Percentiles rank a stretch among this genome's conserved stretches.
Conservation (phyloP, 78 protist species). For the Tieghemostelium lacteum region DNA sequence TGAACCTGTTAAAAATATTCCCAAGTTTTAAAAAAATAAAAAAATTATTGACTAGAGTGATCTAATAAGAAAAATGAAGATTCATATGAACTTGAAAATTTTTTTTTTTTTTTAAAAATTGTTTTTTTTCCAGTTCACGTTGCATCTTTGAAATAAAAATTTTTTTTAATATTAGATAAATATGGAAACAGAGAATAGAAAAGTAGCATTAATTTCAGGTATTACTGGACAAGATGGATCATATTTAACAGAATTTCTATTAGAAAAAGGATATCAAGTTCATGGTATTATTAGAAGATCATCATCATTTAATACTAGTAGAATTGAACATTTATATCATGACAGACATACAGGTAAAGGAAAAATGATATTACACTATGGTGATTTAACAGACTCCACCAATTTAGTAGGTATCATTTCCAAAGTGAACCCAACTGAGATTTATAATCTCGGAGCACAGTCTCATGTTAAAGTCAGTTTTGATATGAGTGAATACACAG, state of each 20-base stretch:
- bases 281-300: constrained; percentile 96
- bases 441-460: constrained; percentile 96
- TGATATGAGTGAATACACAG: constrained; percentile 96
- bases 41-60: no score
- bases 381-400: constrained; percentile 93
- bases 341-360: constrained; percentile 20
- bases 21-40: no score
- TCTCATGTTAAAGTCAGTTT: constrained; percentile 89
- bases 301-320: constrained; percentile 89
- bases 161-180: no score
- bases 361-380: constrained; percentile 86
- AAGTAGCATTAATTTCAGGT: constrained; percentile 95
- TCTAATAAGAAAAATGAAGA: no score
- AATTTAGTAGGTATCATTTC: constrained; percentile 76
- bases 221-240: constrained; percentile 97
- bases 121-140: no score
- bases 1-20: no score
- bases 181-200: constrained; percentile 42
- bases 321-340: constrained; percentile 90
- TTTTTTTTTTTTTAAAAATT: no score
- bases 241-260: constrained; percentile 94
- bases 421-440: constrained; percentile 85
- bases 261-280: constrained; percentile 91
- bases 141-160: no score
- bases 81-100: no score